These are phyloP conservation scores for Arabidopsis arenosa DNA, from an alignment of 345 rosid genomes.

Conservation along the genomic window DNA sequence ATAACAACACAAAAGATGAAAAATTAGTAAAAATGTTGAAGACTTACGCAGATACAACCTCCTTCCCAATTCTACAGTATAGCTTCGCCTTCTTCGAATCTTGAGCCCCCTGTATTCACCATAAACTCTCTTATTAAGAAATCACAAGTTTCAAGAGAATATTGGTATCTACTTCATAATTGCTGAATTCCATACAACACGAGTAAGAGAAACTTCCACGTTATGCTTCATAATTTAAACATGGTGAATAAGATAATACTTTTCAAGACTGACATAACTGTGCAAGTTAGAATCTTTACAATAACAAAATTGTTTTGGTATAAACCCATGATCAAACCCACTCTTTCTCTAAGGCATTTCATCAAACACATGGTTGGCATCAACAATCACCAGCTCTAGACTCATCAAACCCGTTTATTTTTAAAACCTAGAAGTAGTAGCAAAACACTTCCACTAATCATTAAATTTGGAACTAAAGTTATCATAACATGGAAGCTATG, in stretches of 20 bases:
- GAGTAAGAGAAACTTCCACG: background rate
- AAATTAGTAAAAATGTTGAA: constrained; percentile 18
- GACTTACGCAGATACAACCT: constrained; percentile 93
- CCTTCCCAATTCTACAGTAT: constrained; percentile 79
- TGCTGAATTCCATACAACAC: background rate
- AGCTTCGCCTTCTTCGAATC: constrained; percentile 88
- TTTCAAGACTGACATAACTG: background rate
- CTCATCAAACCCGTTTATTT: background rate
- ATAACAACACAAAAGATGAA: constrained; percentile 12
- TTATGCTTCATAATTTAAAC: background rate
- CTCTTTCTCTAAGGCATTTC: constrained; percentile 10
- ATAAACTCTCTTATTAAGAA: background rate
- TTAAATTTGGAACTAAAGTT: background rate
- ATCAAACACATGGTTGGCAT: constrained; percentile 35
- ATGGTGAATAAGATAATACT: background rate
- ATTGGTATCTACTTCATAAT: background rate
- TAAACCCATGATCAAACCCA: background rate
- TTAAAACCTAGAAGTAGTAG: background rate
- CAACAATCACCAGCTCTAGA: constrained; percentile 1
- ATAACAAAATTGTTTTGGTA: background rate
- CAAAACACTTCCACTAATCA: background rate
- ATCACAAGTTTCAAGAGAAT: background rate
- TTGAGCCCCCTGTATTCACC: constrained; percentile 71
- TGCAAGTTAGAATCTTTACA: background rate
- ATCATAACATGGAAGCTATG: background rate